Conservation (phyloP, 1,284 basidiomycete species). For the Cystobasidium pallidum region DNA sequence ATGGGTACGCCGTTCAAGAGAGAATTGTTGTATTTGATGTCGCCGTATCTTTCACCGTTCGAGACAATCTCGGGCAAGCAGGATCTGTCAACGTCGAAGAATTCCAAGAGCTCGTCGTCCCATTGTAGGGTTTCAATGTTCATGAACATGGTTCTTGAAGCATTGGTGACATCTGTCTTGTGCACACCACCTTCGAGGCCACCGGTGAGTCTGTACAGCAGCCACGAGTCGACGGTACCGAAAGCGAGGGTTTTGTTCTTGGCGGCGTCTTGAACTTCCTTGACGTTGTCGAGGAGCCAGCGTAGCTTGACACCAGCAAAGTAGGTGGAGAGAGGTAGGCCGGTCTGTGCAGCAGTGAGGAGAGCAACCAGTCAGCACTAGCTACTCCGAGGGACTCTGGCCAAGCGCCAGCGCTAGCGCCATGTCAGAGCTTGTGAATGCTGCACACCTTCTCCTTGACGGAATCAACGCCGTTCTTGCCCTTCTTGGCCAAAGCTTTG, state of each 20-base stretch:
- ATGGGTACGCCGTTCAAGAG: constrained; percentile 78
- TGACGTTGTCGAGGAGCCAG: constrained; percentile 92
- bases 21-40: constrained; percentile 58
- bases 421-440: background rate
- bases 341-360: constrained; percentile 61
- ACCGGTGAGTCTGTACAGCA: constrained; percentile 89
- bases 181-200: constrained; percentile 71
- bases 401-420: no score
- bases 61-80: constrained; percentile 87
- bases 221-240: constrained; percentile 96
- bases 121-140: constrained; percentile 80
- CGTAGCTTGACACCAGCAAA: constrained; percentile 49
- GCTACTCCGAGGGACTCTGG: no score
- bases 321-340: constrained; percentile 68
- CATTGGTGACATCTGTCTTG: constrained; percentile 93
- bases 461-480: constrained; percentile 70
- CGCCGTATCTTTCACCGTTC: constrained; percentile 88
- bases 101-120: constrained; percentile 79
- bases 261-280: constrained; percentile 78
- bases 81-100: constrained; percentile 79
- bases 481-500: constrained; percentile 61
- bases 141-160: constrained; percentile 91
- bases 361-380: constrained; percentile 2
- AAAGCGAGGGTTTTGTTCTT: constrained; percentile 81
- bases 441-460: constrained; percentile 56